Evolutionary conservation across 2,329 filamentous ascomycete genomes (phyloP).

Genomic region (Calonectria multiphialidica): DNA sequence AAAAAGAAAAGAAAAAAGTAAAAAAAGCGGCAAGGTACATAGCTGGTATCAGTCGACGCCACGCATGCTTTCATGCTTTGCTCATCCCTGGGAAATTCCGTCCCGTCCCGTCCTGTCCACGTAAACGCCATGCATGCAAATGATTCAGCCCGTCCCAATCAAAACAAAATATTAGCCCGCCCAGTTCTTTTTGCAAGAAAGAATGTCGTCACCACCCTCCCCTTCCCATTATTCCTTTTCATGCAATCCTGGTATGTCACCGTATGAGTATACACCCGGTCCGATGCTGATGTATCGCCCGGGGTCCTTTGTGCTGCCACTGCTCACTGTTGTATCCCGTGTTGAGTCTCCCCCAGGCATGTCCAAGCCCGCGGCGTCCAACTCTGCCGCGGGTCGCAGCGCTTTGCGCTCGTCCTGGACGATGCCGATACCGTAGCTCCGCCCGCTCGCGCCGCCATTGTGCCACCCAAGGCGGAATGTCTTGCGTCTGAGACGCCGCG

Average conservation of each 20-base stretch:
- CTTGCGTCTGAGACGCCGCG: slow-evolving; percentile 40
- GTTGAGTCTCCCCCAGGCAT: background rate
- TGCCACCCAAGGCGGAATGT: slow-evolving; percentile 43
- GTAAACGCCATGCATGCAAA: slow-evolving; percentile 19
- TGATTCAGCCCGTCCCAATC: background rate
- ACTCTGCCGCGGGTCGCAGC: slow-evolving; percentile 7
- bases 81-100: background rate
- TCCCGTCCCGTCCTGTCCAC: background rate
- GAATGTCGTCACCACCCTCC: background rate
- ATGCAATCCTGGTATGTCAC: slow-evolving; percentile 34
- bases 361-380: slow-evolving; percentile 11
- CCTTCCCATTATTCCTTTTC: slow-evolving; percentile 29
- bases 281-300: slow-evolving; percentile 43
- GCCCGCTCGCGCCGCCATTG: slow-evolving; percentile 28
- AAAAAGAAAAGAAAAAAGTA: background rate
- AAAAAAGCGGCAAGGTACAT: background rate
- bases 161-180: slow-evolving; percentile 2
- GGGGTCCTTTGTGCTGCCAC: slow-evolving; percentile 17
- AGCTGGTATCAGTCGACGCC: slow-evolving; percentile 1
- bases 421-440: slow-evolving; percentile 42
- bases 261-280: slow-evolving; percentile 42
- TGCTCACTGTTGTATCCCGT: slow-evolving; percentile 20
- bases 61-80: background rate
- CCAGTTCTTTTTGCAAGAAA: background rate
- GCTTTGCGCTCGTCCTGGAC: slow-evolving; percentile 43